Evolutionary conservation across 2,329 filamentous ascomycete genomes (phyloP).

Genomic region (Cyphellophora attinorum): DNA sequence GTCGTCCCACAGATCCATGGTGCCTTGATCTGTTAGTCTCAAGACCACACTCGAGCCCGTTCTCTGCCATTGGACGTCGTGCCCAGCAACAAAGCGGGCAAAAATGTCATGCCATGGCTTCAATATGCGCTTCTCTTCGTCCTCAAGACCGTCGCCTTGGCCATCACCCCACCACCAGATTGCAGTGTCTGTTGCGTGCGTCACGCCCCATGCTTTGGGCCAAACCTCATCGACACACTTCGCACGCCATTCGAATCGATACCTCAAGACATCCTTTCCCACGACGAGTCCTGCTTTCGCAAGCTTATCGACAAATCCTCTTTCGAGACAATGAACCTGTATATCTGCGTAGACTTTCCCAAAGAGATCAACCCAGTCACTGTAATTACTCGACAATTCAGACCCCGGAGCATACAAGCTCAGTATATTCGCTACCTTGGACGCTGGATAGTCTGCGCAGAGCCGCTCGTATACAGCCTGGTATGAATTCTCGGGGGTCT

Average conservation of each 20-base stretch:
- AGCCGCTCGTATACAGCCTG: conserved; percentile 36
- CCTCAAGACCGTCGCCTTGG: conserved; percentile 27
- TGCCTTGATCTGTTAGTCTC: neutral
- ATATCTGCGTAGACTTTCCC: too few relatives aligned
- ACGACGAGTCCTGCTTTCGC: too few relatives aligned
- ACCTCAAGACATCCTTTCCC: conserved; percentile 38
- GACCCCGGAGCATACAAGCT: too few relatives aligned
- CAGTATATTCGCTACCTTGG: conserved; percentile 34
- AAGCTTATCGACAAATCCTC: too few relatives aligned
- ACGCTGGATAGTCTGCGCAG: conserved; percentile 42
- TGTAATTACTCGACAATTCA: too few relatives aligned
- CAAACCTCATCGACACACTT: conserved; percentile 33
- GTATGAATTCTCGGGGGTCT: conserved; percentile 35
- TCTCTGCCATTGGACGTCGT: conserved; percentile 1
- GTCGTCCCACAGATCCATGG: too few relatives aligned
- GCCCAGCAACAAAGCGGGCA: conserved; percentile 1
- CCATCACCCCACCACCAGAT: conserved; percentile 48
- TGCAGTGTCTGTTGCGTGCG: conserved; percentile 43
- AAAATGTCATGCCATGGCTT: conserved; percentile 5
- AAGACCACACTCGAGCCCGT: neutral
- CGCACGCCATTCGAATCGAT: conserved; percentile 46
- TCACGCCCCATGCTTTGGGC: conserved; percentile 42
- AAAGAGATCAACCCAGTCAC: too few relatives aligned
- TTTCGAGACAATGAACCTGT: too few relatives aligned
- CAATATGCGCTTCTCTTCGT: conserved; percentile 35